Percentiles rank a stretch among this genome's conserved stretches.
Conservation (phyloP, 225 moss, liverwort and hornwort genomes). For the Sphagnum tenellum region DNA sequence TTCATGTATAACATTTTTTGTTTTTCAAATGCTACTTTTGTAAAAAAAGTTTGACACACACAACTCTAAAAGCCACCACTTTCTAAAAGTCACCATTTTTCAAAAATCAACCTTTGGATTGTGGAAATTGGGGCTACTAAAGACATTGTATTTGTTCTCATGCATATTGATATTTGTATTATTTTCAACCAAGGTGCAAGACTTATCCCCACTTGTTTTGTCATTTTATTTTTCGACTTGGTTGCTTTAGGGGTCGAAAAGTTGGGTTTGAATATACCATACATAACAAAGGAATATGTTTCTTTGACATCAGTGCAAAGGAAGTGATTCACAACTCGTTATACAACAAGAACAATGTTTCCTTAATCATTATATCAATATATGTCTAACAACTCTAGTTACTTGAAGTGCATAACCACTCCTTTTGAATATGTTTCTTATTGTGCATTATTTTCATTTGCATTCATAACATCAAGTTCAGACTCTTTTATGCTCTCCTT, state of each 20-base stretch:
- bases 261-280: constrained; percentile 9
- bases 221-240: background rate
- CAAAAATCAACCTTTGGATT: constrained; percentile 69
- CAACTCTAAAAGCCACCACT: constrained; percentile 78
- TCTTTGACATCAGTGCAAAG: constrained; percentile 61
- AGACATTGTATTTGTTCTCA: constrained; percentile 75
- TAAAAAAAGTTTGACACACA: constrained; percentile 89
- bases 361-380: constrained; percentile 60
- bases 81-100: constrained; percentile 69
- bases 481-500: too few species aligned
- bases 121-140: constrained; percentile 84
- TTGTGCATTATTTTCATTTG: too few species aligned
- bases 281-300: constrained; percentile 78
- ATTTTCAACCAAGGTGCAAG: constrained; percentile 65
- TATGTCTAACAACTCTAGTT: constrained; percentile 77
- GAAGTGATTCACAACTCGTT: constrained; percentile 77
- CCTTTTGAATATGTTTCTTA: constrained; percentile 53
- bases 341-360: constrained; percentile 85
- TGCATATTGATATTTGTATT: constrained; percentile 76
- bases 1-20: too few species aligned
- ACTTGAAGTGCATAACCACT: constrained; percentile 69
- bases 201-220: too few species aligned
- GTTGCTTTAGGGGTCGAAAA: background rate
- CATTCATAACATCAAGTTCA: too few species aligned
- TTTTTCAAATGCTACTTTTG: background rate